phyloP scores from a whole-genome alignment of 805 yeast genomes.

The Hanseniaspora lindneri region DNA sequence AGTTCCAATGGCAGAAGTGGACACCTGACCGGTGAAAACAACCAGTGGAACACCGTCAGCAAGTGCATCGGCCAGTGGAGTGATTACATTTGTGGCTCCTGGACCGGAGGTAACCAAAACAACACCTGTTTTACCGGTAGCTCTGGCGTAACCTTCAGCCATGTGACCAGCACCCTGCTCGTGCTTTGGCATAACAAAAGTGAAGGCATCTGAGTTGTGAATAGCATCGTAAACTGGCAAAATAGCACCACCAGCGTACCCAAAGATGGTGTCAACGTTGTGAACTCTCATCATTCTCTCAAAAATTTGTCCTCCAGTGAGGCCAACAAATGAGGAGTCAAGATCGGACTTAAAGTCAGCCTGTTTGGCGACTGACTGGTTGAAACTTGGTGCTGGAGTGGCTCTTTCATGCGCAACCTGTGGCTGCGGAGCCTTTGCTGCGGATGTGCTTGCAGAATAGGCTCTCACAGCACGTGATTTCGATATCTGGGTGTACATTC shows the following conservation, averaged over 20 bases:
- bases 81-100: constrained; percentile 94
- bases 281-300: constrained; percentile 98
- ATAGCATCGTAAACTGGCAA: constrained; percentile 96
- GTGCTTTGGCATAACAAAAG: constrained; percentile 86
- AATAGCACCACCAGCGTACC: constrained; percentile 98
- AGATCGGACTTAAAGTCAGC: constrained; percentile 27
- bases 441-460: not conserved
- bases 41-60: constrained; percentile 96
- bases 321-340: constrained; percentile 85
- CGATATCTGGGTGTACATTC: no score
- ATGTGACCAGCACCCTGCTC: constrained; percentile 99
- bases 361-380: constrained; percentile 21
- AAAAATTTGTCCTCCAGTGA: constrained; percentile 96
- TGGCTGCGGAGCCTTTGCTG: constrained; percentile 12
- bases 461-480: no score
- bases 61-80: constrained; percentile 97
- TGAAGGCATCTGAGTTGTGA: constrained; percentile 76
- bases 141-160: constrained; percentile 99
- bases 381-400: constrained; percentile 31
- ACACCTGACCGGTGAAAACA: constrained; percentile 95
- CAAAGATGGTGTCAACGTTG: constrained; percentile 88
- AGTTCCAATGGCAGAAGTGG: constrained; percentile 90
- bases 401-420: constrained; percentile 21
- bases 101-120: constrained; percentile 98
- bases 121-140: constrained; percentile 91